Percentiles rank a stretch among this genome's conserved stretches.
phyloP scores from a whole-genome alignment of 2,329 filamentous ascomycete genomes.

The Talaromyces sp. region DNA sequence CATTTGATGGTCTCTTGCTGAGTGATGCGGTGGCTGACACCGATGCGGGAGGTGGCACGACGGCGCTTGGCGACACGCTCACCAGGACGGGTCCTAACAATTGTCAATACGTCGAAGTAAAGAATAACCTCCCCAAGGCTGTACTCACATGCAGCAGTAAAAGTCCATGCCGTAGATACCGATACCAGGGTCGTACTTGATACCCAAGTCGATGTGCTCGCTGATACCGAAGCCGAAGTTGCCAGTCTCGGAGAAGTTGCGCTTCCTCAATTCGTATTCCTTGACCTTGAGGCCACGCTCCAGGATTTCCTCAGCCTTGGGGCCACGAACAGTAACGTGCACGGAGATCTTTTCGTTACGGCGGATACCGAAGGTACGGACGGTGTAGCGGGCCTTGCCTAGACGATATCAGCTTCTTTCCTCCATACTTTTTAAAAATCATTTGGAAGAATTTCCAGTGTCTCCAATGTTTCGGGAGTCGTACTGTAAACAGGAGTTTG shows the following conservation, averaged over 20 bases:
- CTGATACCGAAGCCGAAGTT: slow-evolving; percentile 99
- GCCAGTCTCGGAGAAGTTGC: slow-evolving; percentile 99
- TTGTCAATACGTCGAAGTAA: not conserved
- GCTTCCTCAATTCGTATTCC: slow-evolving; percentile 99
- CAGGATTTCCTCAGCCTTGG: slow-evolving; percentile 99
- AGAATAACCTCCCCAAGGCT: not conserved
- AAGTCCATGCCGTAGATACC: slow-evolving; percentile 99
- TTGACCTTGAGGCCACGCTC: slow-evolving; percentile 99
- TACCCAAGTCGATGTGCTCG: slow-evolving; percentile 99
- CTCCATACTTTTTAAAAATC: not conserved
- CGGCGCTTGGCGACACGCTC: slow-evolving; percentile 96
- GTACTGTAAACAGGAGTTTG: slow-evolving; percentile 99
- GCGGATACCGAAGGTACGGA: slow-evolving; percentile 99
- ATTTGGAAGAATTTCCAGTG: not conserved
- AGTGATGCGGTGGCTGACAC: slow-evolving; percentile 86
- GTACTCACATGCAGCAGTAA: slow-evolving; percentile 94
- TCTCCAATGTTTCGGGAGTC: slow-evolving; percentile 15
- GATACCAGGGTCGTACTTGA: slow-evolving; percentile 99
- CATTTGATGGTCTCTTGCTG: slow-evolving; percentile 95
- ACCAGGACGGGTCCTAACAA: slow-evolving; percentile 77
- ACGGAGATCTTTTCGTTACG: slow-evolving; percentile 99
- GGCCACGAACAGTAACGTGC: slow-evolving; percentile 98
- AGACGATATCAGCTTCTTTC: slow-evolving; percentile 19
- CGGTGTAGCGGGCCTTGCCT: slow-evolving; percentile 99
- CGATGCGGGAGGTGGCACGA: slow-evolving; percentile 80